A percentile compares a stretch with the other conserved stretches of the same genome.
Conservation (phyloP, 257 asterid genomes). For the Penstemon newberryi region DNA sequence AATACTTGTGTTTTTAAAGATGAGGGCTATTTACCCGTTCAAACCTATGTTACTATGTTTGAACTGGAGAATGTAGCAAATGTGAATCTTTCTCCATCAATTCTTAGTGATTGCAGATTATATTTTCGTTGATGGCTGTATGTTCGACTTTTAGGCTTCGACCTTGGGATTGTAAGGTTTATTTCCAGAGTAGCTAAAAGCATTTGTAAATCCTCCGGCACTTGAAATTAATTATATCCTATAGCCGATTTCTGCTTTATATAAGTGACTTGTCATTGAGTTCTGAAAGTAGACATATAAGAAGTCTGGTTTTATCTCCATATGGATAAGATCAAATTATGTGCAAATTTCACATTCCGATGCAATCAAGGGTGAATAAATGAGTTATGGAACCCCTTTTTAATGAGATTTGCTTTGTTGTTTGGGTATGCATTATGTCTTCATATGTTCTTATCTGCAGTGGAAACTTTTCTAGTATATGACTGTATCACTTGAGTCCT, state of each 20-base stretch:
- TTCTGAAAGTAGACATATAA: background rate
- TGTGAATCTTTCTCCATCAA: conserved; percentile 4
- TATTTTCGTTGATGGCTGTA: background rate
- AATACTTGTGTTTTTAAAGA: background rate
- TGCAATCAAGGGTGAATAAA: background rate
- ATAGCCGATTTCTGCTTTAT: no score
- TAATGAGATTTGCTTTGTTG: conserved; percentile 11
- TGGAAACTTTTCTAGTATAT: background rate
- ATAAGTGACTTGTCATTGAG: background rate
- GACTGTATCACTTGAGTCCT: background rate
- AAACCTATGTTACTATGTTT: background rate
- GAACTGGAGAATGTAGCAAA: background rate
- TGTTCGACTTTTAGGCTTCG: no score
- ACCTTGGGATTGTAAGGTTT: no score
- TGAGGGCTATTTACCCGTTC: background rate
- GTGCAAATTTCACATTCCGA: no score
- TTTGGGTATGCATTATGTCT: conserved; percentile 12
- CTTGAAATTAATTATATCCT: no score
- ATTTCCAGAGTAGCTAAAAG: background rate
- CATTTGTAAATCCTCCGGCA: background rate
- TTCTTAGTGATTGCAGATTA: background rate
- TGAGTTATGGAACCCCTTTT: background rate
- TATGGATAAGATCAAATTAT: background rate
- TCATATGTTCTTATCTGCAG: conserved; percentile 5
- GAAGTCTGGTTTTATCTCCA: background rate